These are phyloP conservation scores for Pythium biforme DNA, from an alignment of 352 stramenopile species.

Conservation along the genomic window DNA sequence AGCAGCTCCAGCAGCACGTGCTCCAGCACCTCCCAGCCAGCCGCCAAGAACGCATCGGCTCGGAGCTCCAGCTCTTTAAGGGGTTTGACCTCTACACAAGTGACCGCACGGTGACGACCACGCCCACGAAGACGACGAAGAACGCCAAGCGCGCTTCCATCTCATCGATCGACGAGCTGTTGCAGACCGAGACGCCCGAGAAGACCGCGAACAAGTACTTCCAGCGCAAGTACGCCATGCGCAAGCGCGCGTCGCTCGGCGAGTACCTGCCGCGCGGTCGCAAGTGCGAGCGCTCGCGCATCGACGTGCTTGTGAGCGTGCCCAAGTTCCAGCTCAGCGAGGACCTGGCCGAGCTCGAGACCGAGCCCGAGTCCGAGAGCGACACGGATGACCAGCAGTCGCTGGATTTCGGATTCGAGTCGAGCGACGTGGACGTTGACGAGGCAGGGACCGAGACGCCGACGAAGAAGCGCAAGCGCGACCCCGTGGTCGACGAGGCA, in stretches of 20 bases:
- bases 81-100: slow-evolving; percentile 23
- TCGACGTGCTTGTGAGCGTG: slow-evolving; percentile 22
- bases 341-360: slow-evolving; percentile 11
- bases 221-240: slow-evolving; percentile 25
- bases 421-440: slow-evolving; percentile 7
- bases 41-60: slow-evolving; percentile 6
- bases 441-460: neutral
- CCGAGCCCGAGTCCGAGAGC: neutral
- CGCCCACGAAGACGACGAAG: slow-evolving; percentile 4
- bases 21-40: slow-evolving; percentile 3
- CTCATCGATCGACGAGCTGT: slow-evolving; percentile 13
- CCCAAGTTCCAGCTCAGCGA: slow-evolving; percentile 22
- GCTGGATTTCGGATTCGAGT: slow-evolving; percentile 12
- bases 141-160: neutral
- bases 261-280: slow-evolving; percentile 9
- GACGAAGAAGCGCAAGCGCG: slow-evolving; percentile 18
- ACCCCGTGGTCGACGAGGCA: slow-evolving; percentile 24
- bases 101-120: neutral
- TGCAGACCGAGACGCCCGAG: slow-evolving; percentile 20
- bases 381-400: slow-evolving; percentile 4
- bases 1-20: slow-evolving; percentile 22
- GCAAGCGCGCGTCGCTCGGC: slow-evolving; percentile 14
- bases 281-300: slow-evolving; percentile 18
- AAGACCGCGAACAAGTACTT: slow-evolving; percentile 24
- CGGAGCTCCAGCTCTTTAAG: slow-evolving; percentile 25